Evolutionary conservation across 352 stramenopile genomes (phyloP).

Genomic region (Blastocystis sp.): DNA sequence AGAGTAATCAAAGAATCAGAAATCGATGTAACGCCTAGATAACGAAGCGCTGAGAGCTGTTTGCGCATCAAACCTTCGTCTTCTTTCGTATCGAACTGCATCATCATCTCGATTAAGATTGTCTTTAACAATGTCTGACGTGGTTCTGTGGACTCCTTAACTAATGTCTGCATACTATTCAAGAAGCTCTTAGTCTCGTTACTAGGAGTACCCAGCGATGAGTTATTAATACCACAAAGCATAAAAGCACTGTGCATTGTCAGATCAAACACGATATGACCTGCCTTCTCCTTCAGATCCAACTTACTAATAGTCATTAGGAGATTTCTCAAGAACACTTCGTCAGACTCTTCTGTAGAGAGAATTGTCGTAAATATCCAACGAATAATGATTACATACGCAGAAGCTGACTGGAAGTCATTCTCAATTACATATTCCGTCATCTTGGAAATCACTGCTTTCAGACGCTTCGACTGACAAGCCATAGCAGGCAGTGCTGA

Average conservation of each 20-base stretch:
- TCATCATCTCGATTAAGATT: background rate
- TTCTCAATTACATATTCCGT: background rate
- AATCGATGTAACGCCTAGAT: background rate
- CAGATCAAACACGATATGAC: background rate
- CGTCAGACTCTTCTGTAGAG: background rate
- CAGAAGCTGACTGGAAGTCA: conserved; percentile 8
- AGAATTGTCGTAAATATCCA: conserved; percentile 3
- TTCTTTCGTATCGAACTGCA: background rate
- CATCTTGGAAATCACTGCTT: background rate
- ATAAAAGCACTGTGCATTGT: background rate
- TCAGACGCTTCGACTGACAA: background rate
- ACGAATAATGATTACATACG: conserved; percentile 12
- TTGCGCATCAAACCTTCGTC: background rate
- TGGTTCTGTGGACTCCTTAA: background rate
- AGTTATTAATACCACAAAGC: no score
- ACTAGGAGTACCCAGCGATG: background rate
- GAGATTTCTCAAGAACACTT: background rate
- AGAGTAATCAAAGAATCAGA: background rate
- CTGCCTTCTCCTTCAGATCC: background rate
- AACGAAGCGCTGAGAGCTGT: background rate
- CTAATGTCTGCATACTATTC: background rate
- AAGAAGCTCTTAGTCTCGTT: background rate
- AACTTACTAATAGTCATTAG: background rate
- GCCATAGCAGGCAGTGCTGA: background rate
- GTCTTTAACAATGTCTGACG: background rate